Evolutionary conservation across 106 monocot genomes (phyloP).

Genomic region (Chionographis japonica): DNA sequence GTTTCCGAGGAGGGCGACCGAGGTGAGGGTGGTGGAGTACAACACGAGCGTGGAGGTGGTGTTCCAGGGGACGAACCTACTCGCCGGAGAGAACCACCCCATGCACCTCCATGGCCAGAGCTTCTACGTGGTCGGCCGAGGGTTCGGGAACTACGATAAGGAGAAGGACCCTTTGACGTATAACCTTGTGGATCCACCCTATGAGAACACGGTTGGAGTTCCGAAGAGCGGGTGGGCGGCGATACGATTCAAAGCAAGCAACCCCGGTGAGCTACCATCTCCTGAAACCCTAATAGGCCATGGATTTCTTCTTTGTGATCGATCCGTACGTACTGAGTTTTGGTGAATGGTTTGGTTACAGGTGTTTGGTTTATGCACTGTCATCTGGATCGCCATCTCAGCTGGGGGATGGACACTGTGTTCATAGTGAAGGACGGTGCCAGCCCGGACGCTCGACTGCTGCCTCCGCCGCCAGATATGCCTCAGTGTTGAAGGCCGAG

Average conservation of each 20-base stretch:
- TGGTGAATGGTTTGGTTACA: background rate
- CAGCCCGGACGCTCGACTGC: slow-evolving; percentile 4
- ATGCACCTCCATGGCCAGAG: slow-evolving; percentile 67
- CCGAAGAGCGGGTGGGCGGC: slow-evolving; percentile 48
- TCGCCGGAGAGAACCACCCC: slow-evolving; percentile 47
- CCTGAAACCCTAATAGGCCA: too few species aligned
- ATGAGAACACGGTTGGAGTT: slow-evolving; percentile 46
- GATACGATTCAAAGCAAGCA: slow-evolving; percentile 42
- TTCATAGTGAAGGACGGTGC: slow-evolving; percentile 50
- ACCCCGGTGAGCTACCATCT: slow-evolving; percentile 32
- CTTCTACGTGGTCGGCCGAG: slow-evolving; percentile 61
- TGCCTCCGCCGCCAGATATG: slow-evolving; percentile 35
- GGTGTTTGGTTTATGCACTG: slow-evolving; percentile 70
- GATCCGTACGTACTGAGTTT: background rate
- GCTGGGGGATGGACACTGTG: slow-evolving; percentile 49
- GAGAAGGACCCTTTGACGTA: slow-evolving; percentile 33
- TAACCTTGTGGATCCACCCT: slow-evolving; percentile 58
- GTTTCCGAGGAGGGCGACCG: slow-evolving; percentile 17
- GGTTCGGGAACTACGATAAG: slow-evolving; percentile 58
- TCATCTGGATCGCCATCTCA: slow-evolving; percentile 43
- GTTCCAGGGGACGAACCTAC: slow-evolving; percentile 50
- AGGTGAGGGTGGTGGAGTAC: slow-evolving; percentile 50
- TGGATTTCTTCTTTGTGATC: background rate
- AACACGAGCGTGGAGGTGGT: slow-evolving; percentile 46
- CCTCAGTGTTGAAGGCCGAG: slow-evolving; percentile 28